Evolutionary conservation across 1,284 basidiomycete genomes (phyloP), one percentile per base, ranked within the genome.

Genomic region (Trametes pubescens): DNA sequence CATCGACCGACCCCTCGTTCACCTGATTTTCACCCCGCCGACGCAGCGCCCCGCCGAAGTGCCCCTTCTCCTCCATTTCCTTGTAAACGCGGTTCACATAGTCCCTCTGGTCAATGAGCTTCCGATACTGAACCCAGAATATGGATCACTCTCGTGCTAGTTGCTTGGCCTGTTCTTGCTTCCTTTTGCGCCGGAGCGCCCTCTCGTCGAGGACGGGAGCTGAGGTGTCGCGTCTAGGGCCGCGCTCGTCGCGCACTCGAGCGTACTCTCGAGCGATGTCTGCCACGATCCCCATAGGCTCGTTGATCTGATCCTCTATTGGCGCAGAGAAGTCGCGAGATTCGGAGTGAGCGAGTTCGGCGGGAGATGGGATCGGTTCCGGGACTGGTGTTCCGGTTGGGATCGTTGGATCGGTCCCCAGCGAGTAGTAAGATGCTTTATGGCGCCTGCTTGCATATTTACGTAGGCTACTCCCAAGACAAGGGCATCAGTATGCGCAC

Each of bases 211-310:
- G 26, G 11, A 24, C 9, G 10, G 38, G 35, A 11, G 22, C 29
- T 3, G 11, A 4, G 22, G 53, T 2, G 22, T 29, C 22, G 9
- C 26, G 26, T 14, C 34, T 59, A 10, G 56, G 56, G 2, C 47
- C 56, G 3, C 29, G 22, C 29, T 59, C 57, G 26, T 21, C 22
- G 6, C 38, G 57, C 1, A 59, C 2, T 9, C 57, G 57, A 13
- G 32, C n/a, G 49, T 59, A 59, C n/a, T 58, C 57, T 24, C 35
- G 57, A 0, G 57, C 57, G 26, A 58, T 22, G 16, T 58, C 57
- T 21, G 7, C 37, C 1, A 58, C 57, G 14, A 49, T 2, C 2
- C 57, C 57, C 26, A 51, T 8, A 14, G 57, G 57, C 21, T 59
- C 38, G 29, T 44, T 21, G 18, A 44, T 52, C 4, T 59, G 57